phyloP scores from a whole-genome alignment of 495 filamentous ascomycete genomes.

The Penicillium ucsense region DNA sequence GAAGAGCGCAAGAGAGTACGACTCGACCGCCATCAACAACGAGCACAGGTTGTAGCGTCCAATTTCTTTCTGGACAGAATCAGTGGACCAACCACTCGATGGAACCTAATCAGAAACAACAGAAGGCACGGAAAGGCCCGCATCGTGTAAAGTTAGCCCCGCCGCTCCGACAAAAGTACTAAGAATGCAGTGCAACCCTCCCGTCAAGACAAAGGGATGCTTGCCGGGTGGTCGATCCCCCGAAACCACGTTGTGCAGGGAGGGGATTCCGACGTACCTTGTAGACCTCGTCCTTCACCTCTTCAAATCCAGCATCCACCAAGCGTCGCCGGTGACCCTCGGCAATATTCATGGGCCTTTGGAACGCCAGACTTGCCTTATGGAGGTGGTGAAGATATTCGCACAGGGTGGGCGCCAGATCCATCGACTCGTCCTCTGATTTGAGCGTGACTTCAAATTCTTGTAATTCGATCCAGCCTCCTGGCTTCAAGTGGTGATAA shows the following conservation, averaged over 20 bases:
- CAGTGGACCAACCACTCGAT: conserved; percentile 33
- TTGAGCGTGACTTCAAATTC: conserved; percentile 38
- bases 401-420: conserved; percentile 19
- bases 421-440: conserved; percentile 32
- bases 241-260: not conserved
- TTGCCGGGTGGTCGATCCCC: not conserved
- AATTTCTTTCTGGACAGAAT: conserved; percentile 37
- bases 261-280: conserved; percentile 21
- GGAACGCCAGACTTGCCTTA: conserved; percentile 26
- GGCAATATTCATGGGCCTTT: conserved; percentile 32
- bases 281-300: conserved; percentile 31
- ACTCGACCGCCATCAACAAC: conserved; percentile 31
- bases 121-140: not conserved
- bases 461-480: conserved; percentile 46
- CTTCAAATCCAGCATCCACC: conserved; percentile 27
- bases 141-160: not conserved
- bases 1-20: conserved; percentile 37
- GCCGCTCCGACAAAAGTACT: not conserved
- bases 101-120: conserved; percentile 17
- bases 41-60: conserved; percentile 33
- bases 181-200: not conserved
- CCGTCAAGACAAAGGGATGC: not conserved
- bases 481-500: conserved; percentile 35
- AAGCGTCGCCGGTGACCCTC: conserved; percentile 19
- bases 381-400: conserved; percentile 24